Evolutionary conservation across 2,329 filamentous ascomycete genomes (phyloP).

Genomic region (Aspergillus calidoustus): DNA sequence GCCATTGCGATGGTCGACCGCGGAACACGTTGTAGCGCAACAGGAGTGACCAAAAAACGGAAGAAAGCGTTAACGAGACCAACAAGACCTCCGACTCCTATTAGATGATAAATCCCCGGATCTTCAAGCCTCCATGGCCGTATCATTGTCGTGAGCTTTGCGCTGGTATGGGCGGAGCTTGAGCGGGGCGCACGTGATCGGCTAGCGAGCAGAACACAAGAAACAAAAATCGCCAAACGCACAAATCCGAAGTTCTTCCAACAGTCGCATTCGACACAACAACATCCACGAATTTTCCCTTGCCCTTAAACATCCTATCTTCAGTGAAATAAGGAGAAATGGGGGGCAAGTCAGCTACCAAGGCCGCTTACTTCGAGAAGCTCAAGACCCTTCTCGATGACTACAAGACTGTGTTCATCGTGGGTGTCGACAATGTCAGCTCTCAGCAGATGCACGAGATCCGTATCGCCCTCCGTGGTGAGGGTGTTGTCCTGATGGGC

Average conservation of each 20-base stretch:
- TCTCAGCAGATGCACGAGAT: slow-evolving; percentile 99
- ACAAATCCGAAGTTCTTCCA: slow-evolving; percentile 24
- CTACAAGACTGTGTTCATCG: slow-evolving; percentile 98
- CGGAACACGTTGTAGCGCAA: neutral
- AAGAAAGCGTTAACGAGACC: neutral
- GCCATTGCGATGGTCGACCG: slow-evolving; percentile 32
- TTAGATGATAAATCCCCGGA: neutral
- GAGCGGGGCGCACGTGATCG: slow-evolving; percentile 36
- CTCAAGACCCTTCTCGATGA: slow-evolving; percentile 95
- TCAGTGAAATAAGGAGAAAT: slow-evolving; percentile 91
- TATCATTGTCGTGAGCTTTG: neutral
- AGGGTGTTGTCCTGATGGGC: slow-evolving; percentile 97
- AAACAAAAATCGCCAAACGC: slow-evolving; percentile 32
- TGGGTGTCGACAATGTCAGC: slow-evolving; percentile 98
- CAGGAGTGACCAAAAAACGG: neutral
- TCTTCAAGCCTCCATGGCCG: neutral
- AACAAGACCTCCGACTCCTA: neutral
- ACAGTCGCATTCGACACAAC: slow-evolving; percentile 32
- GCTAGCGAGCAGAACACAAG: slow-evolving; percentile 47
- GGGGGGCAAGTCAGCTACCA: slow-evolving; percentile 95
- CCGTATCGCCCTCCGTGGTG: slow-evolving; percentile 82
- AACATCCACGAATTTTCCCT: slow-evolving; percentile 58
- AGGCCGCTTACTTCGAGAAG: slow-evolving; percentile 99
- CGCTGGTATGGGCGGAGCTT: slow-evolving; percentile 4
- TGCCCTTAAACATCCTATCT: slow-evolving; percentile 98